Base-by-base conservation (phyloP, 2,329 filamentous ascomycete species). In the Moelleriella libera region DNA sequence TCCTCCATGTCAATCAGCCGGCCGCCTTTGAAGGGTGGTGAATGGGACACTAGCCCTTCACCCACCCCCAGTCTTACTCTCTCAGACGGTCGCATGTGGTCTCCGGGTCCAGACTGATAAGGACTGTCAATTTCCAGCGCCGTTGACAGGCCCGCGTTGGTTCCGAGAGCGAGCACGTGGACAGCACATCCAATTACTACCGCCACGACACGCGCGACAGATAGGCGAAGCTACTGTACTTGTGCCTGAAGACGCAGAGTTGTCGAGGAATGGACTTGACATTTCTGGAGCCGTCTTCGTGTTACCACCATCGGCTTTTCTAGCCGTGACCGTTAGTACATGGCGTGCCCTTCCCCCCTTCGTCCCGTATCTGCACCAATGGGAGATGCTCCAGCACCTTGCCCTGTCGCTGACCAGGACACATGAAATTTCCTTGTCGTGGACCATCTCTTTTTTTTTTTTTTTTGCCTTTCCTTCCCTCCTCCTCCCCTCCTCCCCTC, bases 331-430 rank as follows among this genome's bases (percentile, higher is more conserved):
- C 34, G n/a, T 44, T 21, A 29, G 41, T 46, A 28, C 43, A 41
- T 44, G 46, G 46, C 49, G 32, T 48, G 11, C 30, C 30, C 41
- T 41, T 21, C 44, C 31, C 37, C 32, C 46, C 30, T 34, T 30
- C 49, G 14, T n/a, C 29, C 47, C 46, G 46, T 45, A 45, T 41
- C n/a, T 28, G 29, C 41, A 21, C 49, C 46, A 48, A 46, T 50
- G 37, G 49, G 49, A 44, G 41, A 48, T 44, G 30, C 46, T 48
- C 46, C 46, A 44, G 46, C 5, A 32, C 14, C 34, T 31, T 47
- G 39, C 29, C 14, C 42, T 41, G 31, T 14, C 21, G 21, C 21
- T 21, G 21, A 21, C 21, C 21, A 21, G 21, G 21, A 21, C 21
- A 21, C 21, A 21, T 21, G 21, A 21, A 21, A 21, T 21, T 2